Evolutionary conservation across 148 eudicot genomes (phyloP).

Genomic region (Rheum nobile): DNA sequence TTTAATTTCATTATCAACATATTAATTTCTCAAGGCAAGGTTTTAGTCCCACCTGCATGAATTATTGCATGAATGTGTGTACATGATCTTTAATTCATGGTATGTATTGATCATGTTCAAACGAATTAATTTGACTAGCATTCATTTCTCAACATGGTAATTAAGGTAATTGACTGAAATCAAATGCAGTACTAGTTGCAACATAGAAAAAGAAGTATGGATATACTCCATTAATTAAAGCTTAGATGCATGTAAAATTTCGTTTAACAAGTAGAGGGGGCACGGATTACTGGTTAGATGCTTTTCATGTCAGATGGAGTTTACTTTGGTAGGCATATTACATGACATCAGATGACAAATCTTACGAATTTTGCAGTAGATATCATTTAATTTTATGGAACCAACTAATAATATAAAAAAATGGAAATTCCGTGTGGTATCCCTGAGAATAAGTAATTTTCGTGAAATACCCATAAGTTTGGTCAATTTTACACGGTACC

Average conservation of each 20-base stretch:
- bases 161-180: not conserved
- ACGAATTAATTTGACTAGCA: not conserved
- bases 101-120: not conserved
- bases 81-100: not conserved
- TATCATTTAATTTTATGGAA: no score
- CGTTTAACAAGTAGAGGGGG: not conserved
- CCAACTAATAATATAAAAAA: no score
- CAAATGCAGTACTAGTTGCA: no score
- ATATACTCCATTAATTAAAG: no score
- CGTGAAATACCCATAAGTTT: no score
- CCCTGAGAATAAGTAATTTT: no score
- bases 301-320: not conserved
- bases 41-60: slow-evolving; percentile 6
- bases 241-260: not conserved
- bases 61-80: slow-evolving; percentile 2
- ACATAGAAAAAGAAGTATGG: no score
- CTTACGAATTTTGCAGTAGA: not conserved
- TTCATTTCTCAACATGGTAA: not conserved
- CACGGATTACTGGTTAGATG: not conserved
- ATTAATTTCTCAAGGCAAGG: slow-evolving; percentile 5
- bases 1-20: not conserved
- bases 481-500: no score
- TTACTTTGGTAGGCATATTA: not conserved
- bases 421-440: no score
- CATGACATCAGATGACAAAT: not conserved